Base-by-base conservation (phyloP, 2,329 filamentous ascomycete species). In the Diaporthe longicolla region DNA sequence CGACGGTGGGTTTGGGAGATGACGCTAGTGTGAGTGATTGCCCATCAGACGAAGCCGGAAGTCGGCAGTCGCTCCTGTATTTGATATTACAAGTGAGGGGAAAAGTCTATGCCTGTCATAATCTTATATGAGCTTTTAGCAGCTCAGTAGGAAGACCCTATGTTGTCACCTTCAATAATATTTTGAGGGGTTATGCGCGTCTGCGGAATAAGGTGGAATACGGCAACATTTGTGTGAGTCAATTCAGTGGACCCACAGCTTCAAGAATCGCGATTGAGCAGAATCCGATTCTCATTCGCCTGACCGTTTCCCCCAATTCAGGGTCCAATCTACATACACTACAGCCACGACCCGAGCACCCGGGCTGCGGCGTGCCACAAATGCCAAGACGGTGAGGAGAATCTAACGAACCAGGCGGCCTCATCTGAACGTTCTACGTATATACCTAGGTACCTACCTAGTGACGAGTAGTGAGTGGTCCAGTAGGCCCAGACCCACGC, bases 1-100 rank as follows among this genome's bases (percentile, higher is more conserved):
- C 45, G 63, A 66, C 63, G 63, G 63, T 40, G 63, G 63, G 63
- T 52, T 66, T 66, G 63, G 32, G 48, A 21, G 48, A 66, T 2
- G 48, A 1, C 63, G 63, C 63, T 68, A 54, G 63, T 26, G 63
- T 52, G 48, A 15, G 11, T 68, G 45, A 8, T 19, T 68, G 45
- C 29, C 1, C 32, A 40, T 68, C 48, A 68, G 63, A 40, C 32
- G 63, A 54, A 45, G n/a, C 11, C 63, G 63, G 61, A n/a, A 19
- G 21, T 37, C 61, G 61, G 29, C 48, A 15, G 43, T 48, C 40
- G 61, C 45, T 66, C 10, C 43, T 37, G 26, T 40, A 37, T 35
- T 37, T 66, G 61, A 24, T n/a, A 6, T 24, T 24, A 29, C n/a
- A 10, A 19, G 13, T n/a, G 26, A 66, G 61, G 19, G 61, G 61